Evolutionary conservation across 2,329 filamentous ascomycete genomes (phyloP).

Genomic region (Neofusicoccum parvum): DNA sequence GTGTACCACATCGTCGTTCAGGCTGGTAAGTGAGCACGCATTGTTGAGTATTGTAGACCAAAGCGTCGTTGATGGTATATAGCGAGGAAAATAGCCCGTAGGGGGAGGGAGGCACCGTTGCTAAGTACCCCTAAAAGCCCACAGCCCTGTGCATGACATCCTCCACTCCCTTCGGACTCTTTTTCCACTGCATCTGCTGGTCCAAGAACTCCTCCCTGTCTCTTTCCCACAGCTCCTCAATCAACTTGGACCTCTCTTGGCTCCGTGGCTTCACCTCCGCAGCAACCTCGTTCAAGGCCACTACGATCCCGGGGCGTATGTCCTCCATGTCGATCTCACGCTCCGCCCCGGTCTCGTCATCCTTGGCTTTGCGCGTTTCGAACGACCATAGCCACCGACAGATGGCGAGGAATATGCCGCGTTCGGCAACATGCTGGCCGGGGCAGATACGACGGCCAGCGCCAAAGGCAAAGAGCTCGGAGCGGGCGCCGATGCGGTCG

Average conservation of each 20-base stretch:
- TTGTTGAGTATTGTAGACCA: too few species aligned
- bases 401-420: conserved; percentile 34
- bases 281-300: conserved; percentile 25
- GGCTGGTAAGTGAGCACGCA: too few species aligned
- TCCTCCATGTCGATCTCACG: neutral
- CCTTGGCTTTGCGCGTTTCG: conserved; percentile 22
- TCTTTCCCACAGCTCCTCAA: conserved; percentile 26
- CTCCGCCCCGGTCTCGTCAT: conserved; percentile 15
- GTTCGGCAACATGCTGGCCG: conserved; percentile 40
- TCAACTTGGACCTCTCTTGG: conserved; percentile 2
- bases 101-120: too few species aligned
- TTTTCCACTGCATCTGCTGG: conserved; percentile 26
- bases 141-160: neutral
- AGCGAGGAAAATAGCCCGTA: too few species aligned
- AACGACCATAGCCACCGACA: conserved; percentile 39
- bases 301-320: conserved; percentile 26
- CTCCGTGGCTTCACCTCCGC: conserved; percentile 26
- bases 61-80: too few species aligned
- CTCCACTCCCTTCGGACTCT: conserved; percentile 25
- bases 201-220: conserved; percentile 24
- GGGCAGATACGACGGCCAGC: conserved; percentile 41
- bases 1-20: too few species aligned
- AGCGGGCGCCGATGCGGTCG: conserved; percentile 24
- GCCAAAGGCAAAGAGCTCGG: conserved; percentile 42
- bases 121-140: neutral